phyloP scores from a whole-genome alignment of 75 land plant genomes.

The Chamaecyparis obtusa region DNA sequence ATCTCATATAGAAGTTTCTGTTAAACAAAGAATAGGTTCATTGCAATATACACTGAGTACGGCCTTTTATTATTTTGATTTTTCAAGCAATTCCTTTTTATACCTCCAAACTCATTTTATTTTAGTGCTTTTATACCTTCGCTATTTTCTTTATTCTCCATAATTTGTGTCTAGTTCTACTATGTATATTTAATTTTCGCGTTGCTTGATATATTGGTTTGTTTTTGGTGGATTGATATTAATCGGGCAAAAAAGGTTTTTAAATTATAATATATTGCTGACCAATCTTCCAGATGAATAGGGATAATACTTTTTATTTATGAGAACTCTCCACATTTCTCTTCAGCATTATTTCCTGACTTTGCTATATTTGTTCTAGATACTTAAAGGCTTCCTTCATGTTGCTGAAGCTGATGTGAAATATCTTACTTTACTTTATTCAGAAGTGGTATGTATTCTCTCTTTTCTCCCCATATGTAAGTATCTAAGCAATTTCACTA shows the following conservation, averaged over 20 bases:
- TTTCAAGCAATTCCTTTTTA: not conserved
- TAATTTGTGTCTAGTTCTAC: not conserved
- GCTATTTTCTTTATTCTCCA: not conserved
- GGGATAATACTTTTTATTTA: not conserved
- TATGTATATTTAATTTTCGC: not conserved
- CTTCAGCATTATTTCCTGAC: not conserved
- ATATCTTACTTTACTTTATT: conserved; percentile 72
- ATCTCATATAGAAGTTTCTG: not conserved
- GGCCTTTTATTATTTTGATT: not conserved
- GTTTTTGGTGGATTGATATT: not conserved
- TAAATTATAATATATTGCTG: not conserved
- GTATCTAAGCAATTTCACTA: not conserved
- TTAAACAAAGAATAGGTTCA: not conserved
- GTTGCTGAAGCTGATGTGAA: conserved; percentile 69
- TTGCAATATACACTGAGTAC: not conserved
- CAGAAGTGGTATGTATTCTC: conserved; percentile 74
- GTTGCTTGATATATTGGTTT: not conserved
- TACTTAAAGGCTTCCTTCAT: conserved; percentile 35
- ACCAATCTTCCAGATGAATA: not conserved
- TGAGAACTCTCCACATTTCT: not conserved
- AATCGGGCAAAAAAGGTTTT: not conserved
- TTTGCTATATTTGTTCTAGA: conserved; percentile 17
- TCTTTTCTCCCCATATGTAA: not conserved
- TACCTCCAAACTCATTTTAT: not conserved
- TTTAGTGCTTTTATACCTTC: not conserved